A percentile compares a stretch with the other conserved stretches of the same genome.
Conservation (phyloP, 139 green algal genomes). For the Chlorella sp. region DNA sequence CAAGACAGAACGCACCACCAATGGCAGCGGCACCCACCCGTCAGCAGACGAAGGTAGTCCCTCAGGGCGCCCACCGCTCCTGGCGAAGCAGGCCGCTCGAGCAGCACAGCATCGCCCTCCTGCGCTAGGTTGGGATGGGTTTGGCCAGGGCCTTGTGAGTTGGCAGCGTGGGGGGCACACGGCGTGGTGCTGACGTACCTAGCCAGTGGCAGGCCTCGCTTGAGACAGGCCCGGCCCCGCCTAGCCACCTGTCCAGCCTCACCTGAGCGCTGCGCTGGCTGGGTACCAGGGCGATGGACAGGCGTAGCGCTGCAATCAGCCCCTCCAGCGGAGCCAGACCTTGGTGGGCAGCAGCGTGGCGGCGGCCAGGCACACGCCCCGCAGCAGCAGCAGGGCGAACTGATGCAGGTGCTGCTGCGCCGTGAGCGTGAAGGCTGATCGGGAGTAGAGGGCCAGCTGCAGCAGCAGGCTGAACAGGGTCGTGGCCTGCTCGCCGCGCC, state of each 20-base stretch:
- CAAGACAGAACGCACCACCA: neutral
- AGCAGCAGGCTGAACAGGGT: constrained; percentile 8
- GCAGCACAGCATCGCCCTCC: neutral
- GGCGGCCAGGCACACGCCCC: neutral
- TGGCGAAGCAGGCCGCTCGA: neutral
- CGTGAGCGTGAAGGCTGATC: neutral
- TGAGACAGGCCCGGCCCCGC: too few relatives aligned
- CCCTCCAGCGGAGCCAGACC: neutral
- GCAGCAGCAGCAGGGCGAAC: neutral
- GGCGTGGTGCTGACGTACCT: too few relatives aligned
- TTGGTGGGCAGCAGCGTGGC: neutral
- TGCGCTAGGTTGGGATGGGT: neutral
- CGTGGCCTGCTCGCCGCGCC: neutral
- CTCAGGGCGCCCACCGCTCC: neutral
- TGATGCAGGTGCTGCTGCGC: neutral
- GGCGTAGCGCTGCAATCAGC: neutral
- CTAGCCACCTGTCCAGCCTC: neutral
- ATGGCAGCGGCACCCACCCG: neutral
- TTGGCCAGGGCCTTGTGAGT: neutral
- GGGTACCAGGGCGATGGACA: neutral
- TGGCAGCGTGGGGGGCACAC: neutral
- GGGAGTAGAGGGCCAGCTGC: neutral
- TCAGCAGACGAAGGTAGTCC: neutral
- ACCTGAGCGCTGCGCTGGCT: constrained; percentile 1
- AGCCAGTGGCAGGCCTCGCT: too few relatives aligned